phyloP scores from a whole-genome alignment of 805 yeast genomes.

The Candida patagonica region DNA sequence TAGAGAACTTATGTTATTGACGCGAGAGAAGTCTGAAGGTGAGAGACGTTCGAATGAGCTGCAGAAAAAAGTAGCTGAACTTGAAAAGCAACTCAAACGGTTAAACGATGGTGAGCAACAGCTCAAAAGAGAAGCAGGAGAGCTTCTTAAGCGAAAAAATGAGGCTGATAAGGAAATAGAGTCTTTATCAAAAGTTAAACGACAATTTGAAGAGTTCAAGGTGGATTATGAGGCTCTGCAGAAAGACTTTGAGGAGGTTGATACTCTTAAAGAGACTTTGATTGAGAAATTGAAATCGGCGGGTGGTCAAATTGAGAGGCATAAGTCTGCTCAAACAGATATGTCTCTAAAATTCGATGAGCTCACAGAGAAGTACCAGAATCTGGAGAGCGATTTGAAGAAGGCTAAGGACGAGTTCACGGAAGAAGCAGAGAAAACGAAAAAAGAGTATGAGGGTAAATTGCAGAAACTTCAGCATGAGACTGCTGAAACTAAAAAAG shows the following conservation, averaged over 20 bases:
- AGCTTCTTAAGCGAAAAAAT: conserved; percentile 13
- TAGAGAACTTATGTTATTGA: conserved; percentile 62
- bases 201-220: conserved; percentile 4
- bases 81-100: conserved; percentile 15
- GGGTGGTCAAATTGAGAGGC: conserved; percentile 27
- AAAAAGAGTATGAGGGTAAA: conserved; percentile 5
- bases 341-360: too few relatives aligned
- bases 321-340: conserved; percentile 14
- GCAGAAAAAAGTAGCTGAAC: conserved; percentile 19
- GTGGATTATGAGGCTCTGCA: conserved; percentile 3
- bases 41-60: conserved; percentile 30
- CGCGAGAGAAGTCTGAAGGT: conserved; percentile 46
- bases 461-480: not conserved
- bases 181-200: too few relatives aligned
- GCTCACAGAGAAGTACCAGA: too few relatives aligned
- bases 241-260: conserved; percentile 24
- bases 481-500: not conserved
- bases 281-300: conserved; percentile 39
- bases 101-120: conserved; percentile 6
- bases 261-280: conserved; percentile 31
- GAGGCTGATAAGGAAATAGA: not conserved
- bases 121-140: conserved; percentile 22
- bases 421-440: not conserved
- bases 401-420: too few relatives aligned
- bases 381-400: too few relatives aligned